Evolutionary conservation across 257 asterid species (phyloP).

Genomic region (Eucommia ulmoides): DNA sequence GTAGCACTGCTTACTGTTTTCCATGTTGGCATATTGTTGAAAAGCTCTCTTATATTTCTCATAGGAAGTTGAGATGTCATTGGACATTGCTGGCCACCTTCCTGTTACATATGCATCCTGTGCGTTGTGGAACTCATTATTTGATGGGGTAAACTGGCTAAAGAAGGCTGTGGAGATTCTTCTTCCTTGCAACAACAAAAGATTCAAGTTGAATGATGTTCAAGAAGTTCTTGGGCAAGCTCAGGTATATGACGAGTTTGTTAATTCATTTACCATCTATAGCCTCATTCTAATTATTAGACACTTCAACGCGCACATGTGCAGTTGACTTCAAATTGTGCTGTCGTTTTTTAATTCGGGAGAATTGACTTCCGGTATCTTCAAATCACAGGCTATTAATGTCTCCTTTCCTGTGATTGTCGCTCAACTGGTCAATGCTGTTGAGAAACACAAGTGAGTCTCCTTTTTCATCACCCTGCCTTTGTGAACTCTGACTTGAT

Average conservation of each 20-base stretch:
- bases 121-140: conserved; percentile 32
- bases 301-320: not conserved
- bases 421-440: conserved; percentile 38
- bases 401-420: conserved; percentile 43
- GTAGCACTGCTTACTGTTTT: not conserved
- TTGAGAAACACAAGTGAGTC: conserved; percentile 67
- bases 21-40: not conserved
- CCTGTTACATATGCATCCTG: conserved; percentile 36
- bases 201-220: conserved; percentile 38
- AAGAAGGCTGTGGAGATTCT: conserved; percentile 57
- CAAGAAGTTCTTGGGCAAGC: conserved; percentile 45
- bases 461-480: no score
- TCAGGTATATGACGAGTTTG: conserved; percentile 35
- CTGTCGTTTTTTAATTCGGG: not conserved
- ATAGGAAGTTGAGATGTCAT: conserved; percentile 62
- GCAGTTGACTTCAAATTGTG: not conserved
- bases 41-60: not conserved
- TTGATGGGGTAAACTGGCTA: conserved; percentile 61
- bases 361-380: conserved; percentile 6
- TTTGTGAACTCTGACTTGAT: no score
- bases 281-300: not conserved
- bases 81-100: conserved; percentile 39
- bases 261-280: conserved; percentile 2
- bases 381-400: conserved; percentile 39
- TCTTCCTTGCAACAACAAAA: conserved; percentile 21